Conservation (phyloP, 2,329 filamentous ascomycete species). For the Pezicula radicicola region DNA sequence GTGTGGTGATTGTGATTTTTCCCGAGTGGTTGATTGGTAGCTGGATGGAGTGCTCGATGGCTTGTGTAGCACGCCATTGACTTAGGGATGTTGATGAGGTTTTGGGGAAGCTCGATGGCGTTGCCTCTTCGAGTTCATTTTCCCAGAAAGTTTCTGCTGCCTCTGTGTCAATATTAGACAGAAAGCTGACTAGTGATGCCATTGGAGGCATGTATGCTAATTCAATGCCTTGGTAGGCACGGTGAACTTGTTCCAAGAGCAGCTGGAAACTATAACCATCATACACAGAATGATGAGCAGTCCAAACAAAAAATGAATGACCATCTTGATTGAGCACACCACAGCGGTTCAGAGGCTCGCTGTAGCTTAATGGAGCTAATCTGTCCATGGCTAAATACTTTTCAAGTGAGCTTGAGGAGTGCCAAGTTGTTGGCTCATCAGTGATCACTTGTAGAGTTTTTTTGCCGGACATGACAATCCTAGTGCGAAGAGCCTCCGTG, state of each 20-base stretch:
- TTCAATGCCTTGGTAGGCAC: neutral
- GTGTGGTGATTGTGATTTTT: neutral
- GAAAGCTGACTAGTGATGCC: neutral
- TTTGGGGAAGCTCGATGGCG: no score
- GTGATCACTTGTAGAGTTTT: neutral
- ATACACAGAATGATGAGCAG: conserved; percentile 1
- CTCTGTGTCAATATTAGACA: neutral
- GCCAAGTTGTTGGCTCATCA: neutral
- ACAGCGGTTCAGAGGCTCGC: no score
- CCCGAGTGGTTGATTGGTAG: neutral
- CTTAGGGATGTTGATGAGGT: no score
- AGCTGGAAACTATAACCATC: conserved; percentile 42
- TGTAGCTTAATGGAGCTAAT: neutral
- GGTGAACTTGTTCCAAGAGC: neutral
- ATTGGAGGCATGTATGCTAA: neutral
- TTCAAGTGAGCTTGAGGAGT: no score
- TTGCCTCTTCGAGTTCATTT: neutral
- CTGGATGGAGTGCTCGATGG: no score
- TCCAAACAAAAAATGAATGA: neutral
- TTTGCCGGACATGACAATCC: neutral
- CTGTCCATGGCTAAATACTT: no score
- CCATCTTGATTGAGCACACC: neutral
- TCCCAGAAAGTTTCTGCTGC: neutral
- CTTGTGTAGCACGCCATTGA: no score
- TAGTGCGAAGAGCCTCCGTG: conserved; percentile 4